A percentile compares a stretch with the other conserved stretches of the same genome.
Evolutionary conservation across 2,329 filamentous ascomycete genomes (phyloP).

Genomic region (Arthroderma sp.): DNA sequence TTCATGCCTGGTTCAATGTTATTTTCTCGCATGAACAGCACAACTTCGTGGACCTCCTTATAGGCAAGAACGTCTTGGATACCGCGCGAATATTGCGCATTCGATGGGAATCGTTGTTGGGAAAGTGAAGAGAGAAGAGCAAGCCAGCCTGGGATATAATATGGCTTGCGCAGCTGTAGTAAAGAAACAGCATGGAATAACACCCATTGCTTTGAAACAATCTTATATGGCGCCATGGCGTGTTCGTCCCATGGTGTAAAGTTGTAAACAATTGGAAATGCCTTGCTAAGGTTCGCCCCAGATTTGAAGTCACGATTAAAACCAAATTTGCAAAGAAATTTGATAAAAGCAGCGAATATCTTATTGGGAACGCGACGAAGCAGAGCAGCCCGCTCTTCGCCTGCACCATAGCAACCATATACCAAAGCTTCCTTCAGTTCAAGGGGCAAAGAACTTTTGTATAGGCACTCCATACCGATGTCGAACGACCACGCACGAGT

Average conservation of each 20-base stretch:
- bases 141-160: conserved; percentile 24
- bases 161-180: conserved; percentile 18
- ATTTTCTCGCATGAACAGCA: conserved; percentile 19
- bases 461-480: conserved; percentile 32
- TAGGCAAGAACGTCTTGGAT: conserved; percentile 25
- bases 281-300: too few species aligned
- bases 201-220: too few species aligned
- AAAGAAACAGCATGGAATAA: conserved; percentile 25
- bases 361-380: conserved; percentile 21
- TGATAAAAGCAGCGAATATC: conserved; percentile 34
- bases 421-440: conserved; percentile 14
- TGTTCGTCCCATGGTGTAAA: too few species aligned
- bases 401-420: background rate
- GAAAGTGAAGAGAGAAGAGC: conserved; percentile 18
- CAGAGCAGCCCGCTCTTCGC: conserved; percentile 5
- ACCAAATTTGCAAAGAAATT: conserved; percentile 23
- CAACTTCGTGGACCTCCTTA: conserved; percentile 22
- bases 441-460: conserved; percentile 22
- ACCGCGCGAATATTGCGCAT: background rate
- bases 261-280: too few species aligned
- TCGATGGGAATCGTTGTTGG: conserved; percentile 1
- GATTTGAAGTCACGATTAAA: too few species aligned
- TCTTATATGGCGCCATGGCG: too few species aligned
- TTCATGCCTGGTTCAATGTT: too few species aligned
- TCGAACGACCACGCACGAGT: conserved; percentile 27